phyloP scores from a whole-genome alignment of 2,329 filamentous ascomycete species.

The Mycosphaerella sp. region DNA sequence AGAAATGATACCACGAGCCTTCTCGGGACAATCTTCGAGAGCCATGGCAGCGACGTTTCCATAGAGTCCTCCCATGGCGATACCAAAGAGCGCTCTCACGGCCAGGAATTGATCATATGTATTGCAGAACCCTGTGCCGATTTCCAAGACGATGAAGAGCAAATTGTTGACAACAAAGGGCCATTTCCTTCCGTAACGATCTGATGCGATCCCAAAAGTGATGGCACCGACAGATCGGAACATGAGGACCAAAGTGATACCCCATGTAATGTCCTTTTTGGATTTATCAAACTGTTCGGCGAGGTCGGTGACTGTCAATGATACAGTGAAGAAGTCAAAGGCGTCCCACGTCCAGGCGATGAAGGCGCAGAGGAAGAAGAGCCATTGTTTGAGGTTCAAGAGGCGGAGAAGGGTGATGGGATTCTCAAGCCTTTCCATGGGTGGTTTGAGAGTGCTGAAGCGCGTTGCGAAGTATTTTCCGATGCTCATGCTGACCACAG shows the following conservation, averaged over 20 bases:
- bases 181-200: slow-evolving; percentile 34
- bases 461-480: slow-evolving; percentile 50
- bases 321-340: slow-evolving; percentile 59
- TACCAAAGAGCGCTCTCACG: slow-evolving; percentile 55
- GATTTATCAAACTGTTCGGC: slow-evolving; percentile 50
- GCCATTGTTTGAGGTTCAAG: slow-evolving; percentile 52
- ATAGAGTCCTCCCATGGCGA: slow-evolving; percentile 60
- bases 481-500: slow-evolving; percentile 33
- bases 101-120: slow-evolving; percentile 55
- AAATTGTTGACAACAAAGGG: slow-evolving; percentile 56
- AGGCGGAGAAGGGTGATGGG: slow-evolving; percentile 48
- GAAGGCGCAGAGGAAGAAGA: slow-evolving; percentile 49
- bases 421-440: slow-evolving; percentile 50
- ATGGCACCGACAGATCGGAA: slow-evolving; percentile 54
- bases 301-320: slow-evolving; percentile 49
- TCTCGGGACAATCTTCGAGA: slow-evolving; percentile 55
- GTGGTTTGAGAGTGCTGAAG: slow-evolving; percentile 50
- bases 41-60: slow-evolving; percentile 58
- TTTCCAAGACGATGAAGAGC: slow-evolving; percentile 55
- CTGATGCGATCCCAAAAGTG: slow-evolving; percentile 46
- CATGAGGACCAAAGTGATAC: slow-evolving; percentile 53
- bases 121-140: slow-evolving; percentile 54
- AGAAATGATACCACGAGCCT: slow-evolving; percentile 54
- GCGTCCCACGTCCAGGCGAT: slow-evolving; percentile 51
- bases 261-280: slow-evolving; percentile 57